Evolutionary conservation across 2,329 filamentous ascomycete genomes (phyloP), one percentile per base, ranked within the genome.

Genomic region (Magnaporthiopsis incrustans): DNA sequence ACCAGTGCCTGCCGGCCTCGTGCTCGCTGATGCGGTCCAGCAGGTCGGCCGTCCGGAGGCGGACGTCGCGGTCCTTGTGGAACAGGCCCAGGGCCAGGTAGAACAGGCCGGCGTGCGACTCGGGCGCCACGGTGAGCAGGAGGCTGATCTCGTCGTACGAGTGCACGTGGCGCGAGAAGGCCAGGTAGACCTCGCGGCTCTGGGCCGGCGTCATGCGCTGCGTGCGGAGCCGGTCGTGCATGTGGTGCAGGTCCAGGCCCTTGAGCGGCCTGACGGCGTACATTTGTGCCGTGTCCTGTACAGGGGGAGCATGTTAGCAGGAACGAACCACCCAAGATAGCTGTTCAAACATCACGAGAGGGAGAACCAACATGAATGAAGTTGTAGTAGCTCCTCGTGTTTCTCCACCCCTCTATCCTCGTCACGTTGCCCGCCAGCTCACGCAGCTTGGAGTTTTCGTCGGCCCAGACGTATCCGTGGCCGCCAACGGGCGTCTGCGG

Each of bases 341-440:
- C 56, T 11, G 57, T n/a, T n/a, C n/a, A 58, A 44, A 44, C 18
- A 35, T 25, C 5, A 30, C 3, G 4, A 18, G 18, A 10, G 26
- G 14, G 15, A 25, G 59, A 61, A 58, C 79, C 70, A 76, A 88
- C 91, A 79, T 96, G 91, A 67, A 98, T 94, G 73, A 92, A 98
- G 69, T 91, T 92, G 77, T 96, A 97, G 73, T 99, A 99, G 71
- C 91, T 96, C 66, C 95, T 84, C 1, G 95, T 98, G 68, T 92
- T 96, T 69, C 95, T 87, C 95, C 95, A 99, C 64, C 94, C 95
- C 78, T 99, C 95, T 67, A 99, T 96, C 64, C 95, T 85, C 65
- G 91, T 92, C 60, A 95, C 92, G 66, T 96, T 97, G 3, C 92
- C 94, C 22, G 92, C 90, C 53, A 99, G 84, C 76, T 99, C 95